phyloP scores from a whole-genome alignment of 1,284 basidiomycete genomes.

The Pseudozyma tsukubaensis region DNA sequence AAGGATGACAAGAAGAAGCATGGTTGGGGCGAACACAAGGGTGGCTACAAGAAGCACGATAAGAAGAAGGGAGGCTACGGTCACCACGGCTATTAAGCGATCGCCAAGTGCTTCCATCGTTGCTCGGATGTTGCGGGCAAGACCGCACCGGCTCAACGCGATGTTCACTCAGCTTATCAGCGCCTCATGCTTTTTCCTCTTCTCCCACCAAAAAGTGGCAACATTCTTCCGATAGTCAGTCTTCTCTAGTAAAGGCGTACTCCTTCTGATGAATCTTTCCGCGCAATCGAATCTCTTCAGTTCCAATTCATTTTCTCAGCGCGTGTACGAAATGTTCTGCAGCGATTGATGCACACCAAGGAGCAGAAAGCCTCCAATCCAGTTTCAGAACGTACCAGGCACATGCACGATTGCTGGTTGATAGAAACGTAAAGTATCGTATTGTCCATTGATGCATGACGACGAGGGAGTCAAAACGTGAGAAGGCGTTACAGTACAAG shows the following conservation, averaged over 20 bases:
- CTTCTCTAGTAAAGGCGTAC: no score
- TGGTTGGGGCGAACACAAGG: slow-evolving; percentile 1
- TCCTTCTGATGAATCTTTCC: no score
- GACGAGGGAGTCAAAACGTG: slow-evolving; percentile 1
- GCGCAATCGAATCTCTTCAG: no score
- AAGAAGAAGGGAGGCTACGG: slow-evolving; percentile 9
- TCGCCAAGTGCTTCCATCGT: no score
- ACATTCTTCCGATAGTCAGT: no score
- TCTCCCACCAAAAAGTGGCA: no score
- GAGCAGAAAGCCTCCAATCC: neutral
- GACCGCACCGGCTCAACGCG: no score
- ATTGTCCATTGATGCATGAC: slow-evolving; percentile 24
- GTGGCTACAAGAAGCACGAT: slow-evolving; percentile 3
- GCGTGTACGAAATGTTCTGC: no score
- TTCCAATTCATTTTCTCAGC: no score
- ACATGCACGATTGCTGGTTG: neutral
- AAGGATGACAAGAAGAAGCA: slow-evolving; percentile 7
- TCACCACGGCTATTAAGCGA: slow-evolving; percentile 20
- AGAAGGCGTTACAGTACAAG: slow-evolving; percentile 5
- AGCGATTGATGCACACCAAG: no score
- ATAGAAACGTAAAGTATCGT: neutral
- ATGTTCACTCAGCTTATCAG: no score
- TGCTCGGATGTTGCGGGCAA: no score
- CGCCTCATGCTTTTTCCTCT: neutral
- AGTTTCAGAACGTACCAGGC: neutral